Evolutionary conservation across 441 rosid genomes (phyloP), one percentile per base, ranked within the genome.

Genomic region (Brassica balearica): DNA sequence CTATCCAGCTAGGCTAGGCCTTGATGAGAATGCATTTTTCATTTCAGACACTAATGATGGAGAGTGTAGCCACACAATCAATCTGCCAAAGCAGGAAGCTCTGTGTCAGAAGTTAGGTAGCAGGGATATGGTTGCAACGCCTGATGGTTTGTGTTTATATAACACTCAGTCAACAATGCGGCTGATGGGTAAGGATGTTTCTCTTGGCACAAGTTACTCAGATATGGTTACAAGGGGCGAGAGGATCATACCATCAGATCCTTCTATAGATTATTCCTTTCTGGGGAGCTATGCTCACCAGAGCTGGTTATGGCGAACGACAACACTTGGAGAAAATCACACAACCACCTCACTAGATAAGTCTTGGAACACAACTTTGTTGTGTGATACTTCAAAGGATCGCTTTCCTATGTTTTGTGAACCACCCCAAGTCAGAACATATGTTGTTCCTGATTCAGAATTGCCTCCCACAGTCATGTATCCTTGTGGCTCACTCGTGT

Each of bases 101-200:
- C 75, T 53, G 69, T 15, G 55, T 63, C 81, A 68, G 74, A 79
- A 65, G 6, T 6, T 32, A 32, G 4, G 46, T 19, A 82, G 2
- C 36, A 32, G 67, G 22, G 36, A 68, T 27, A 41, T 67, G 51
- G 36, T 71, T 41, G 68, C 76, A 72, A 79, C 64, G 59, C 23
- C 67, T 43, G 82, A 71, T 51, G 70, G 58, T 46, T 72, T 79
- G 79, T 58, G 60, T 22, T 78, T 82, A 59, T 74, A 80, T 62
- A 56, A 60, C n/a, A 65, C 81, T 11, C 87, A 48, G 56, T 48
- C 56, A 77, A 89, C 89, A 62, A 84, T 89, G 93, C 81, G 91
- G 74, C 74, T 89, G 73, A 87, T 87, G 90, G 91, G 93, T 65
- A 87, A 89, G 77, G 88, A 89, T 85, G 90, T 87, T 72, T 75